Conservation (phyloP, 2,329 filamentous ascomycete genomes). For the Ophiocordyceps australis region DNA sequence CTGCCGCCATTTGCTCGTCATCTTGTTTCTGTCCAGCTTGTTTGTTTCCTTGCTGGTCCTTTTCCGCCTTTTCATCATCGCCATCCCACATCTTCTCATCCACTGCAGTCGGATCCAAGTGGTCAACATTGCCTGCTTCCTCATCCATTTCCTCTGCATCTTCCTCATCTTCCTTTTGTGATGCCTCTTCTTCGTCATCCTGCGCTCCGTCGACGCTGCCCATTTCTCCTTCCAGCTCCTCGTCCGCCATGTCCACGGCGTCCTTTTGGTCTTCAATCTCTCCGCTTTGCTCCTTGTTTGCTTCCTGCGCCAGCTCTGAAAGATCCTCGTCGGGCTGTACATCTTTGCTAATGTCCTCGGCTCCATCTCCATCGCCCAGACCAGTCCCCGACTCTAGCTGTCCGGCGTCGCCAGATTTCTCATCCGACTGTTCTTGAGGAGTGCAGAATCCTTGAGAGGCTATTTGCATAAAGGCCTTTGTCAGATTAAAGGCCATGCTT, state of each 20-base stretch:
- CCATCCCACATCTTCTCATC: constrained; percentile 99
- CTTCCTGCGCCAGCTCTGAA: constrained; percentile 75
- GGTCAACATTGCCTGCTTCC: constrained; percentile 78
- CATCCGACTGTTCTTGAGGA: constrained; percentile 62
- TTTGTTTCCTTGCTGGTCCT: constrained; percentile 61
- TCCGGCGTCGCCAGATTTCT: constrained; percentile 50
- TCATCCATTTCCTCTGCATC: constrained; percentile 69
- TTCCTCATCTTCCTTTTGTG: constrained; percentile 44
- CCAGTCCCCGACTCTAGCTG: constrained; percentile 85
- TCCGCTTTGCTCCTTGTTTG: constrained; percentile 42
- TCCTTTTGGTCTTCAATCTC: constrained; percentile 69
- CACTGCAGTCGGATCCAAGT: constrained; percentile 72
- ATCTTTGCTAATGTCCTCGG: constrained; percentile 96
- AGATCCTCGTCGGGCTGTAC: constrained; percentile 87
- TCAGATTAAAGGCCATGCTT: constrained; percentile 58
- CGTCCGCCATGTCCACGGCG: constrained; percentile 80
- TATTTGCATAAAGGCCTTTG: constrained; percentile 61
- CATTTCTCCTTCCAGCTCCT: constrained; percentile 78
- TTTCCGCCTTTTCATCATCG: constrained; percentile 61
- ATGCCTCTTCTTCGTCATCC: constrained; percentile 39
- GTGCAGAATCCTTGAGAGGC: constrained; percentile 80
- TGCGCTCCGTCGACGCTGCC: constrained; percentile 45
- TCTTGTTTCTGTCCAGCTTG: constrained; percentile 50
- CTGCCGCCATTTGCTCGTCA: constrained; percentile 39
- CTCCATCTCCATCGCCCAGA: constrained; percentile 85